These are phyloP conservation scores for Botrytis elliptica DNA, from an alignment of 2,329 filamentous ascomycete species.

Conservation along the genomic window DNA sequence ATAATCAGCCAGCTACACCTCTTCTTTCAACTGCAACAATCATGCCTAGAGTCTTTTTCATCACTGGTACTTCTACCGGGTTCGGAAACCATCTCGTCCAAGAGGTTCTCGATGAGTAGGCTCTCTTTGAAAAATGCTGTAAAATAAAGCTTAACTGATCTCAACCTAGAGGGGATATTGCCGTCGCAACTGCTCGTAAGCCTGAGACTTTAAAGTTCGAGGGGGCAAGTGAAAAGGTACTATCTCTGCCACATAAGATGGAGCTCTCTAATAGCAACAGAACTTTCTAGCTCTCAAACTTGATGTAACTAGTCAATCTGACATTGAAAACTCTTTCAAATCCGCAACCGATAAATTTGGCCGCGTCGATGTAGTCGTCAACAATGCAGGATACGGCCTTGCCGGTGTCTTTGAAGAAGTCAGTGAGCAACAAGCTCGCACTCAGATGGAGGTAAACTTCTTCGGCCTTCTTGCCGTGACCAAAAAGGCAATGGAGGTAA, in stretches of 20 bases:
- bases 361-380: constrained; percentile 58
- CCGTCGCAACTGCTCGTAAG: constrained; percentile 48
- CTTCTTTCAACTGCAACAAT: not conserved
- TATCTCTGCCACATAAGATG: not conserved
- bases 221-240: constrained; percentile 37
- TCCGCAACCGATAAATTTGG: constrained; percentile 49
- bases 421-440: constrained; percentile 48
- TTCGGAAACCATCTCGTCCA: constrained; percentile 46
- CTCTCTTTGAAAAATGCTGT: not conserved
- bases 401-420: constrained; percentile 53
- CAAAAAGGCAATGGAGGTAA: constrained; percentile 41
- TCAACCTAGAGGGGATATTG: constrained; percentile 41
- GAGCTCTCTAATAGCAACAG: constrained; percentile 17
- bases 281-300: constrained; percentile 51
- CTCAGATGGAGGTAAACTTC: constrained; percentile 59
- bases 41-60: constrained; percentile 45
- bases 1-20: not conserved
- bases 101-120: constrained; percentile 40
- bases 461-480: constrained; percentile 57
- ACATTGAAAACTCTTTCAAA: constrained; percentile 40
- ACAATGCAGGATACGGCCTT: constrained; percentile 61
- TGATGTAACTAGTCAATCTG: constrained; percentile 53
- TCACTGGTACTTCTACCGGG: constrained; percentile 51
- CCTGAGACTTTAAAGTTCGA: constrained; percentile 41
- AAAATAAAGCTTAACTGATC: not conserved